Evolutionary conservation across 1,284 basidiomycete species (phyloP).

Genomic region (Ustilago curta): DNA sequence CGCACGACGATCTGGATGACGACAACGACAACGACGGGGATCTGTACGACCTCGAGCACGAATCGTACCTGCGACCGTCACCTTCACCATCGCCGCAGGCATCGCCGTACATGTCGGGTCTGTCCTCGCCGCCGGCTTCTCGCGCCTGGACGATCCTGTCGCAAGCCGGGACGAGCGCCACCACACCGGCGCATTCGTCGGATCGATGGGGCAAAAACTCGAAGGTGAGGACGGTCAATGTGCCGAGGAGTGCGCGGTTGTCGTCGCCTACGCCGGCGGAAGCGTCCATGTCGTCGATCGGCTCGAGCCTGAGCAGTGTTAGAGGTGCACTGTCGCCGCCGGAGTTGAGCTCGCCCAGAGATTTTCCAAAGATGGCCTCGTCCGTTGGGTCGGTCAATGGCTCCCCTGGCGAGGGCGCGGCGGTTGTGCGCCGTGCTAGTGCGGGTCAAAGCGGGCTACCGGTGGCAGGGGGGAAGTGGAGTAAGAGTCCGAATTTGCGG

Average conservation of each 20-base stretch:
- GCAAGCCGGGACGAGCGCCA: slow-evolving; percentile 34
- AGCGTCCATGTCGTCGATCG: slow-evolving; percentile 17
- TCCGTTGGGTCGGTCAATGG: not conserved
- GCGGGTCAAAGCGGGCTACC: slow-evolving; percentile 1
- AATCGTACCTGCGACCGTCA: slow-evolving; percentile 24
- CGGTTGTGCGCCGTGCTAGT: slow-evolving; percentile 5
- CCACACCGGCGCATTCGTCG: slow-evolving; percentile 23
- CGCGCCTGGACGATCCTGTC: slow-evolving; percentile 65
- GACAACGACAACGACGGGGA: slow-evolving; percentile 20
- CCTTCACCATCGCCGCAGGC: slow-evolving; percentile 41
- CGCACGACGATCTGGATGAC: slow-evolving; percentile 14
- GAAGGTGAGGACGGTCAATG: slow-evolving; percentile 60
- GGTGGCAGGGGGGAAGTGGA: slow-evolving; percentile 11
- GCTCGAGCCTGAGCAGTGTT: slow-evolving; percentile 17
- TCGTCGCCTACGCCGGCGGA: slow-evolving; percentile 35
- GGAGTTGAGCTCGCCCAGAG: slow-evolving; percentile 16
- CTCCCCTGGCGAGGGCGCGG: slow-evolving; percentile 6
- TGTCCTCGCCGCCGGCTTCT: slow-evolving; percentile 34
- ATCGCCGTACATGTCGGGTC: slow-evolving; percentile 40
- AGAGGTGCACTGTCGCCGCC: slow-evolving; percentile 18
- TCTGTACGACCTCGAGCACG: not conserved
- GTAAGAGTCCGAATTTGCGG: slow-evolving; percentile 24
- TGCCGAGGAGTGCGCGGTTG: slow-evolving; percentile 49
- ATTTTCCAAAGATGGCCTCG: slow-evolving; percentile 16
- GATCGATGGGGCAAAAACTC: slow-evolving; percentile 47